A percentile compares a stretch with the other conserved stretches of the same genome.
Evolutionary conservation across 257 asterid species (phyloP).

Genomic region (Solanum virginianum): DNA sequence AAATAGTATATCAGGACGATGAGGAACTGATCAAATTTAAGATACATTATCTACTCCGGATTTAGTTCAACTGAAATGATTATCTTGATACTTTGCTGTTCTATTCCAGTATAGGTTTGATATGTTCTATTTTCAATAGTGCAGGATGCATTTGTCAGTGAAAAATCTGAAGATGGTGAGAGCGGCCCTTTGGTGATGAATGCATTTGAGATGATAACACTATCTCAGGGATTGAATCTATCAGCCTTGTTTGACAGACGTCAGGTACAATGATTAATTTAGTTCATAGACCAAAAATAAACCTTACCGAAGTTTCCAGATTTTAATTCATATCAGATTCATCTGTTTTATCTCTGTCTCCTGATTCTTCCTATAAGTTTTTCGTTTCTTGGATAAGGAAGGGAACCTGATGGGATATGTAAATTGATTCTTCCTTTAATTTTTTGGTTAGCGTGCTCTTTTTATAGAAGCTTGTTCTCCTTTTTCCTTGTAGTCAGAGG

Average conservation of each 20-base stretch:
- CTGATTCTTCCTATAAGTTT: not conserved
- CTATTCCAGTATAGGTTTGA: not conserved
- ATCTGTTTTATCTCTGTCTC: not conserved
- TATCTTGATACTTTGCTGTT: not conserved
- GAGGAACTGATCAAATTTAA: not conserved
- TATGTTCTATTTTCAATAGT: constrained; percentile 1
- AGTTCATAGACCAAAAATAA: not conserved
- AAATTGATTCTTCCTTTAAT: not conserved
- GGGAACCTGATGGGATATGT: not conserved
- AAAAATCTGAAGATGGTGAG: constrained; percentile 33
- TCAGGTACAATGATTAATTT: constrained; percentile 37
- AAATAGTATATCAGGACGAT: not conserved
- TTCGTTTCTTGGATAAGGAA: not conserved
- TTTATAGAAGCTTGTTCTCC: not conserved
- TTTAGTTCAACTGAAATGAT: not conserved
- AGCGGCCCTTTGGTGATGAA: constrained; percentile 82
- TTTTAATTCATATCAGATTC: not conserved
- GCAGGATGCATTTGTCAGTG: constrained; percentile 80
- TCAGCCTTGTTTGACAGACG: constrained; percentile 92
- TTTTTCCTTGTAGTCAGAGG: not conserved
- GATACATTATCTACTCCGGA: not conserved
- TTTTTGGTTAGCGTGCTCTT: not conserved
- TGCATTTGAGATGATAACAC: constrained; percentile 97
- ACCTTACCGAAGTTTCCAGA: not conserved
- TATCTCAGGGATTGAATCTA: constrained; percentile 91